These are phyloP conservation scores for Haematococcus sp. DNA, from an alignment of 139 green algal genomes.

Conservation along the genomic window DNA sequence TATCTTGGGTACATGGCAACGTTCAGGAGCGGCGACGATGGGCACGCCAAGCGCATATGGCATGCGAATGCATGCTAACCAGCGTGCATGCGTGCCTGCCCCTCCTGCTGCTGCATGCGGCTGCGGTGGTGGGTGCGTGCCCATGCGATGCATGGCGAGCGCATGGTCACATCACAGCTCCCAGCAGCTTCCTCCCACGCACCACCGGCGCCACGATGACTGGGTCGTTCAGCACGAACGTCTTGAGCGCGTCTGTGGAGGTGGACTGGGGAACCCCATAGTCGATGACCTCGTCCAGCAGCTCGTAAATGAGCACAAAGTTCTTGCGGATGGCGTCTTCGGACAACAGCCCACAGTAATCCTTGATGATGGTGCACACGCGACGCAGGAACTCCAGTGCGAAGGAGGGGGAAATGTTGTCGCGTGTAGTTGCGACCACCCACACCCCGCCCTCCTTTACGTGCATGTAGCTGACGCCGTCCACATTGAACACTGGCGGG, in stretches of 20 bases:
- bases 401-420: constrained; percentile 86
- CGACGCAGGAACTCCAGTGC: constrained; percentile 91
- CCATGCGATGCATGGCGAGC: not conserved
- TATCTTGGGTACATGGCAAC: too few relatives aligned
- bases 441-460: constrained; percentile 83
- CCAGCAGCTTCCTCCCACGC: not conserved
- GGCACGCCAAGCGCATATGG: too few relatives aligned
- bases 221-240: constrained; percentile 93
- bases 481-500: constrained; percentile 86
- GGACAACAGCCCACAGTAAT: constrained; percentile 58
- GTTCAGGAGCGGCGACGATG: not conserved
- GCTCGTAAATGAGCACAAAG: constrained; percentile 95
- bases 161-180: not conserved
- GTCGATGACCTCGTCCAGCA: constrained; percentile 93
- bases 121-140: not conserved
- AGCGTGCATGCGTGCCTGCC: too few relatives aligned
- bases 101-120: not conserved
- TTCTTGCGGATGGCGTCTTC: constrained; percentile 96
- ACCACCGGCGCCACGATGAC: constrained; percentile 49
- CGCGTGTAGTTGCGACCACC: constrained; percentile 85
- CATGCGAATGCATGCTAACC: too few relatives aligned
- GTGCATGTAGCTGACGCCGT: constrained; percentile 95
- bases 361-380: constrained; percentile 84
- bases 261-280: constrained; percentile 85
- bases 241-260: constrained; percentile 87